Conservation (phyloP, 345 rosid genomes). For the Orychophragmus violaceus region DNA sequence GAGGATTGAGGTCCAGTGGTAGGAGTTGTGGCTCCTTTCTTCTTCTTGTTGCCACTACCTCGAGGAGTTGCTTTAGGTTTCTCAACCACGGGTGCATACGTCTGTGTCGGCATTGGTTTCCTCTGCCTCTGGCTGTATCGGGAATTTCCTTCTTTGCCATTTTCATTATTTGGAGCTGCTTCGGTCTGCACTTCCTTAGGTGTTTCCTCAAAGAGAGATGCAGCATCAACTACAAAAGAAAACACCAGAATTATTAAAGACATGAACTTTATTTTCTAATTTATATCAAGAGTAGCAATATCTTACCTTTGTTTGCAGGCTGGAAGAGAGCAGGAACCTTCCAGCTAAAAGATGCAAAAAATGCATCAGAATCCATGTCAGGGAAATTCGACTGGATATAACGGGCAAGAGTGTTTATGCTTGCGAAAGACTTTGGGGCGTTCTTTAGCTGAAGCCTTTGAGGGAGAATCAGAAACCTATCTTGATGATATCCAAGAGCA, state of each 20-base stretch:
- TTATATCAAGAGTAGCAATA: not conserved
- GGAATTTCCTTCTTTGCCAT: conserved; percentile 21
- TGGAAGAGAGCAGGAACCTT: conserved; percentile 53
- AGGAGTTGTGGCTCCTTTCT: conserved; percentile 21
- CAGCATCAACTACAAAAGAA: conserved; percentile 23
- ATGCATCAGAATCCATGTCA: conserved; percentile 44
- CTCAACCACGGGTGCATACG: not conserved
- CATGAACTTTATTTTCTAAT: not conserved
- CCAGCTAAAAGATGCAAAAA: conserved; percentile 82
- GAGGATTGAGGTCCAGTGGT: conserved; percentile 21
- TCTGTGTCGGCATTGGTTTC: conserved; percentile 29
- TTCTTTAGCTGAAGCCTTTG: conserved; percentile 28
- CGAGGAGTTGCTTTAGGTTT: conserved; percentile 22
- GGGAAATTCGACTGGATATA: conserved; percentile 48
- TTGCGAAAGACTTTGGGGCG: conserved; percentile 41
- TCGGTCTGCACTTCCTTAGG: conserved; percentile 15
- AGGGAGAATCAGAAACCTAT: conserved; percentile 67
- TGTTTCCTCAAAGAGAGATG: conserved; percentile 34
- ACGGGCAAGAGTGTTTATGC: conserved; percentile 53
- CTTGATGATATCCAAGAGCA: conserved; percentile 45
- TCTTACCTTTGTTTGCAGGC: conserved; percentile 35
- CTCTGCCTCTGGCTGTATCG: conserved; percentile 35
- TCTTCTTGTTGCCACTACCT: conserved; percentile 34
- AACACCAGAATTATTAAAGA: not conserved
- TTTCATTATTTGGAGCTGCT: conserved; percentile 1